Evolutionary conservation across 2,329 filamentous ascomycete species (phyloP).

Genomic region (Calycina herbarum): DNA sequence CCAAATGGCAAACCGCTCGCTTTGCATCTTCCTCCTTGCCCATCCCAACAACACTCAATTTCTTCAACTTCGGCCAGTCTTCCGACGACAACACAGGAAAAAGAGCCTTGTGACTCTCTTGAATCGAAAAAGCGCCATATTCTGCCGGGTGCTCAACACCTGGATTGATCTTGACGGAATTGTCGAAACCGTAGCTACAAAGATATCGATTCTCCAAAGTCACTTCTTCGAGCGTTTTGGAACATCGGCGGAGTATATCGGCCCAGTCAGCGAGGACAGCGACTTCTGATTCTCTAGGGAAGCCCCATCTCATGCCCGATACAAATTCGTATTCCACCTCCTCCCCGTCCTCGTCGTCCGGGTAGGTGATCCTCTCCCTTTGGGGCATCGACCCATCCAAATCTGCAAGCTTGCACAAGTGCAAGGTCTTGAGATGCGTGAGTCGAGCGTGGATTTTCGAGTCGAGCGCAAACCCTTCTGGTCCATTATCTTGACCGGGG

Average conservation of each 20-base stretch:
- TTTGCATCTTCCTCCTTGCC: background rate
- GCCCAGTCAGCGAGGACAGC: slow-evolving; percentile 7
- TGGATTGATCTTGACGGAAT: background rate
- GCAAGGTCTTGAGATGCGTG: slow-evolving; percentile 7
- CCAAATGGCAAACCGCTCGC: slow-evolving; percentile 1
- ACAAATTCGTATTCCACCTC: slow-evolving; percentile 5
- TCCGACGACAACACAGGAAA: slow-evolving; percentile 7
- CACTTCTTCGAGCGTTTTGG: slow-evolving; percentile 4
- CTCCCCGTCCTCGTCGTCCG: background rate
- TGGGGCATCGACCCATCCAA: slow-evolving; percentile 8
- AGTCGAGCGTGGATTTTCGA: slow-evolving; percentile 5
- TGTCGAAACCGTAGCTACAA: background rate
- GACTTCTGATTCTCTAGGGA: slow-evolving; percentile 8
- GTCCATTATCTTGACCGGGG: slow-evolving; percentile 10
- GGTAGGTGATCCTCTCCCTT: background rate
- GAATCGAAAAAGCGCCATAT: slow-evolving; percentile 11
- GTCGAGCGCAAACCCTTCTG: background rate
- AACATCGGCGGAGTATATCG: slow-evolving; percentile 2
- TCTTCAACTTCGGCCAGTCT: slow-evolving; percentile 11
- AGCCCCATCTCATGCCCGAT: slow-evolving; percentile 10
- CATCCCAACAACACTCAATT: slow-evolving; percentile 6
- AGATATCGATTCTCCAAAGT: slow-evolving; percentile 14
- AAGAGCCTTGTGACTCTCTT: slow-evolving; percentile 6
- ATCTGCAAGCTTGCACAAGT: slow-evolving; percentile 13
- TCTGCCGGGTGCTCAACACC: slow-evolving; percentile 1